phyloP scores from a whole-genome alignment of 2,329 filamentous ascomycete species.

The Fonsecaea pedrosoi region DNA sequence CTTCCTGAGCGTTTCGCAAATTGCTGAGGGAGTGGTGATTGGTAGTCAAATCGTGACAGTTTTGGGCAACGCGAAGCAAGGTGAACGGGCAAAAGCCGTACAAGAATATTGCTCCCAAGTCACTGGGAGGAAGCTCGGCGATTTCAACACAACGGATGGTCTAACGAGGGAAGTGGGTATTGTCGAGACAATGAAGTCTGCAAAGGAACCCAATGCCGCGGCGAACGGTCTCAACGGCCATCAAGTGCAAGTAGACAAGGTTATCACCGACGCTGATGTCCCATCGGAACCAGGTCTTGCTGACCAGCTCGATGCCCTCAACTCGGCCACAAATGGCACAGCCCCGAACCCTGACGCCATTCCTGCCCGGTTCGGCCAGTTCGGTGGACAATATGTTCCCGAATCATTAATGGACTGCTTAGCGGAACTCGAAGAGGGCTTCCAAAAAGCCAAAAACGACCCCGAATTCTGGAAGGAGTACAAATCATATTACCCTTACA shows the following conservation, averaged over 20 bases:
- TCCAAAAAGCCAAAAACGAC: conserved; percentile 85
- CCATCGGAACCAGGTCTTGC: conserved; percentile 71
- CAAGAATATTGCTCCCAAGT: conserved; percentile 85
- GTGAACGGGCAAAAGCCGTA: conserved; percentile 73
- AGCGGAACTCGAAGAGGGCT: conserved; percentile 86
- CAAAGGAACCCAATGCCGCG: conserved; percentile 64
- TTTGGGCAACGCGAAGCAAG: conserved; percentile 71
- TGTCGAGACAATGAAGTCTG: conserved; percentile 69
- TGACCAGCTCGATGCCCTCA: conserved; percentile 84
- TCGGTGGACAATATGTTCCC: conserved; percentile 95
- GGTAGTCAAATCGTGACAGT: conserved; percentile 93
- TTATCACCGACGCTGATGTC: conserved; percentile 66
- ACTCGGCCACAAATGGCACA: conserved; percentile 59
- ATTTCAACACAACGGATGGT: conserved; percentile 51
- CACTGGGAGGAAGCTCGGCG: conserved; percentile 62
- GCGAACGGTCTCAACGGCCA: conserved; percentile 44
- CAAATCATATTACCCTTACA: conserved; percentile 93
- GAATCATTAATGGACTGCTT: conserved; percentile 98
- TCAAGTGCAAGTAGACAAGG: conserved; percentile 68
- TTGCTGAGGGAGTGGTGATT: conserved; percentile 94
- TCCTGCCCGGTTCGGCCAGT: conserved; percentile 89
- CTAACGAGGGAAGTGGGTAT: conserved; percentile 72
- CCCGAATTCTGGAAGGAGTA: conserved; percentile 97
- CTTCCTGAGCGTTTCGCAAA: conserved; percentile 80
- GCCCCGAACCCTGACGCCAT: conserved; percentile 61